Base-by-base conservation (phyloP, 768 basidiomycete species). In the Panus rudis region DNA sequence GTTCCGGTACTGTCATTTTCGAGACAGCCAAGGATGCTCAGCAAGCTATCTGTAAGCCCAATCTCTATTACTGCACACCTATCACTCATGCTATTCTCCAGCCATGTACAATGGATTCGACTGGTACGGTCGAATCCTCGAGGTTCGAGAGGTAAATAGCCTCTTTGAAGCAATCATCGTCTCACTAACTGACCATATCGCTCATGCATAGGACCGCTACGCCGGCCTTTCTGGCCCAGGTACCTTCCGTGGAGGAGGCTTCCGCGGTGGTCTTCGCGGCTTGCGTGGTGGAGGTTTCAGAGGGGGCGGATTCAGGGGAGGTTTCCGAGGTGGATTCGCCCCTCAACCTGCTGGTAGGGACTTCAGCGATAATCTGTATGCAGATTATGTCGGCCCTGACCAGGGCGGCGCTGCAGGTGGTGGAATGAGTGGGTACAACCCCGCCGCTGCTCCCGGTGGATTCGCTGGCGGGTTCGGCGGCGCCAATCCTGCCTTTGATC, bases 21-120 rank as follows among this genome's bases (percentile, higher is more conserved):
- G 90, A 92, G 63, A 90, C 84, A 2, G 62, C 86, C 12, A 87
- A 89, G 54, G 92, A 94, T 63, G 94, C 94, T 10, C 75, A 79
- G 52, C 84, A 90, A 57, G 93, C 93, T 10, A 93, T 98, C 57
- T 79, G 92, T 92, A 52, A 24, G 87, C 76, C 14, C 25, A 11
- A 10, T 26, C 13, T 16, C 20, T 5, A 20, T 20, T 19, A 14
- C 32, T 23, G 3, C 34, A 25, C 12, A n/a, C 8, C 3, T 3
- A 17, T 25, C n/a, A 12, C 39, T 56, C 4, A 47, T 41, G 13
- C 23, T 33, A 3, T 27, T n/a, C n/a, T 25, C 17, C 51, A 96
- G 93, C 68, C 55, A 96, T 94, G 90, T 97, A 93, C 62, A 86
- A 96, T 46, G 93, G 93, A 22, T 96, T 89, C 54, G 92, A 96